Conservation (phyloP, 1,139 yeast genomes). For the Nakaseomyces bracarensis region DNA sequence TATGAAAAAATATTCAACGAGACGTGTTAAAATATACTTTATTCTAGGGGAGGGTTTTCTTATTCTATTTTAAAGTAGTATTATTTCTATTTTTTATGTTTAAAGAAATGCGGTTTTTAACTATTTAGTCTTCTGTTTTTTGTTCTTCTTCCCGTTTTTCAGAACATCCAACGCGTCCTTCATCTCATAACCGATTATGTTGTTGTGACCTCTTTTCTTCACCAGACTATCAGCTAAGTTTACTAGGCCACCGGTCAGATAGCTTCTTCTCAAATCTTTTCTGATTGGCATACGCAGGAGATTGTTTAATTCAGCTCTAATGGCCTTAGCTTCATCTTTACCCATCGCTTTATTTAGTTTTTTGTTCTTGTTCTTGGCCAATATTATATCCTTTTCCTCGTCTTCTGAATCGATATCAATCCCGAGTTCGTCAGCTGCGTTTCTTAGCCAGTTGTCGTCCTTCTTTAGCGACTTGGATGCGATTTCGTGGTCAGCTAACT, state of each 20-base stretch:
- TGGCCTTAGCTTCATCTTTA: conserved; percentile 41
- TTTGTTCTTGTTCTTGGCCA: conserved; percentile 56
- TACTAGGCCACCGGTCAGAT: conserved; percentile 74
- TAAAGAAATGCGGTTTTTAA: too few species aligned
- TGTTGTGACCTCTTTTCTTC: conserved; percentile 60
- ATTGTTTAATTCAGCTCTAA: conserved; percentile 49
- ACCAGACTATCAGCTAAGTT: conserved; percentile 81
- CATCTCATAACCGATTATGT: conserved; percentile 62
- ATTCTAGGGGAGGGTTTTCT: too few species aligned
- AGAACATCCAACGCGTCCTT: conserved; percentile 65
- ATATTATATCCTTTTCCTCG: conserved; percentile 50
- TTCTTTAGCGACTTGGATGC: conserved; percentile 54
- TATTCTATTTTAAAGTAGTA: too few species aligned
- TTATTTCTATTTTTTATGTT: too few species aligned
- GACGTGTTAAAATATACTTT: too few species aligned
- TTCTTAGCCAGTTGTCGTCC: conserved; percentile 72
- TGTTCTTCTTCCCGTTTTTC: conserved; percentile 32
- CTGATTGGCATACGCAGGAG: conserved; percentile 54
- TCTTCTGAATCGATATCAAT: conserved; percentile 50
- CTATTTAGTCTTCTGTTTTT: conserved; percentile 21
- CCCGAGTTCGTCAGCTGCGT: conserved; percentile 92
- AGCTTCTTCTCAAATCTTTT: conserved; percentile 61
- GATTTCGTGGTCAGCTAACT: conserved; percentile 64
- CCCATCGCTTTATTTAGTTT: conserved; percentile 48
- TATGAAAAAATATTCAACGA: too few species aligned